These are phyloP conservation scores for Allantophomopsis lycopodina DNA, from an alignment of 2,329 filamentous ascomycete genomes.

Conservation along the genomic window DNA sequence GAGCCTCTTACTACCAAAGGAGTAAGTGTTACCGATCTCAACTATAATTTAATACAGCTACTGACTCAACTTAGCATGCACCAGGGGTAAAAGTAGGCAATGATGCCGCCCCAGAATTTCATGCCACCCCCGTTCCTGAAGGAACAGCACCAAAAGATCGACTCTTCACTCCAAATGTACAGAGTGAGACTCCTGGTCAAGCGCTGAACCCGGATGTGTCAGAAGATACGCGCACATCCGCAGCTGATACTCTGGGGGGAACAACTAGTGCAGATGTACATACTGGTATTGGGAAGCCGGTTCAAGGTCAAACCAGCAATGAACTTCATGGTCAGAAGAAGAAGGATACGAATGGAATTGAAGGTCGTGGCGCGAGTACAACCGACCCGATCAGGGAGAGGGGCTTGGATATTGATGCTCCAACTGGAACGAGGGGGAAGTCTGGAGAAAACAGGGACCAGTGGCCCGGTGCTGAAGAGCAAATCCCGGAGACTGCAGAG, in stretches of 20 bases:
- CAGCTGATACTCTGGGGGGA: conserved; percentile 25
- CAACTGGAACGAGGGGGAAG: conserved; percentile 3
- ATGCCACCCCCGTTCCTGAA: conserved; percentile 41
- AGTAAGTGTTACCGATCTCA: too few species aligned
- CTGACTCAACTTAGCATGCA: conserved; percentile 36
- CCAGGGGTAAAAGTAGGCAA: conserved; percentile 46
- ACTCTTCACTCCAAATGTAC: conserved; percentile 25
- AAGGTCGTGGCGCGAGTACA: conserved; percentile 18
- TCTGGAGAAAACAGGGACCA: conserved; percentile 5
- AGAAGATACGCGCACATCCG: conserved; percentile 13
- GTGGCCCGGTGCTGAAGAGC: conserved; percentile 6
- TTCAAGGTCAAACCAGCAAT: conserved; percentile 25
- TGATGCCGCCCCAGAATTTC: conserved; percentile 47
- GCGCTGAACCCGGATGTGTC: conserved; percentile 17
- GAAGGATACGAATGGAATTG: conserved; percentile 24
- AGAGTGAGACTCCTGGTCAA: conserved; percentile 21
- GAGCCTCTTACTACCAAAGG: too few species aligned
- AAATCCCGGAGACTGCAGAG: conserved; percentile 4
- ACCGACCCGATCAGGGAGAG: conserved; percentile 13
- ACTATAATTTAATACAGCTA: too few species aligned
- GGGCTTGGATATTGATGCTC: conserved; percentile 5
- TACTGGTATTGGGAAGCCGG: conserved; percentile 27
- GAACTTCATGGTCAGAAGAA: conserved; percentile 24
- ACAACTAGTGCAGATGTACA: conserved; percentile 30
- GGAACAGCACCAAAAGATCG: conserved; percentile 43